These are phyloP conservation scores for Hypericum perforatum DNA, from an alignment of 345 rosid genomes.

Conservation along the genomic window DNA sequence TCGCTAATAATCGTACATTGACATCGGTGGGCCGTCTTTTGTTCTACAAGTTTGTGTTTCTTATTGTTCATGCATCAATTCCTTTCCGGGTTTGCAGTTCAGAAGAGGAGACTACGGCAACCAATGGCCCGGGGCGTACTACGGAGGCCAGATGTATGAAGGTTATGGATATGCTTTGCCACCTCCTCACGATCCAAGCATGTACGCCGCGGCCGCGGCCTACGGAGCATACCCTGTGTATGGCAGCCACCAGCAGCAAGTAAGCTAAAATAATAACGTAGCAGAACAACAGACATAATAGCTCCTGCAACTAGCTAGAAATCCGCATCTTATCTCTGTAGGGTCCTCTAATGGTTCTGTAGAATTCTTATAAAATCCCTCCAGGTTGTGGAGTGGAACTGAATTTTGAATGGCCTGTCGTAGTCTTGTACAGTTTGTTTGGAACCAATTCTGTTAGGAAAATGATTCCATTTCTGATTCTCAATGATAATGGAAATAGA, in stretches of 20 bases:
- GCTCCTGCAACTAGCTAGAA: constrained; percentile 12
- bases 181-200: constrained; percentile 63
- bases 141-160: constrained; percentile 67
- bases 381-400: constrained; percentile 42
- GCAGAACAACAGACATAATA: not conserved
- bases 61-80: not conserved
- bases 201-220: constrained; percentile 53
- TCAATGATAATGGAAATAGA: too few relatives aligned
- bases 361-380: constrained; percentile 34
- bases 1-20: too few relatives aligned
- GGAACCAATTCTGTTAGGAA: too few relatives aligned
- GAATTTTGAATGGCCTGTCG: constrained; percentile 48
- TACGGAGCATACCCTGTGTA: constrained; percentile 74
- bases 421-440: constrained; percentile 28
- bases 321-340: constrained; percentile 14
- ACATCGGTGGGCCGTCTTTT: not conserved
- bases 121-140: constrained; percentile 74
- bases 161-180: constrained; percentile 77
- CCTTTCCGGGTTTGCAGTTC: constrained; percentile 30
- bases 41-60: not conserved
- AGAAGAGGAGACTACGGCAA: constrained; percentile 56
- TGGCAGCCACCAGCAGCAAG: constrained; percentile 84
- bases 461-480: too few relatives aligned
- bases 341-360: constrained; percentile 22
- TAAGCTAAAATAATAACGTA: constrained; percentile 45